These are phyloP conservation scores for Xylariaceae sp. DNA, from an alignment of 2,329 filamentous ascomycete species.

Conservation along the genomic window DNA sequence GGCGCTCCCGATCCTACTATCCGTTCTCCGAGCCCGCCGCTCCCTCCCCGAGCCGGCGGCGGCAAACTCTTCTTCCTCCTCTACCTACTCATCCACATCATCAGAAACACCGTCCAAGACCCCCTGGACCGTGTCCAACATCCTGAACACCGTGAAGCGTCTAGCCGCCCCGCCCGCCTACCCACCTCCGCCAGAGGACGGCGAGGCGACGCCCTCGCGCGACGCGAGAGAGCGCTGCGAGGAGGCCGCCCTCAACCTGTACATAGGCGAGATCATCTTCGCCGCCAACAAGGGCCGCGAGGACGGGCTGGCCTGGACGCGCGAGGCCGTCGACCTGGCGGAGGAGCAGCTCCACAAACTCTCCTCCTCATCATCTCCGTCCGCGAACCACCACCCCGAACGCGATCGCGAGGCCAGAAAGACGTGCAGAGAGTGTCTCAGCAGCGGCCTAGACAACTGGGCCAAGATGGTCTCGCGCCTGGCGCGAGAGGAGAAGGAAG, in stretches of 20 bases:
- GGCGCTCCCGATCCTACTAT: constrained; percentile 80
- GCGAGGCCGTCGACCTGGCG: constrained; percentile 76
- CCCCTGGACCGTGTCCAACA: constrained; percentile 22
- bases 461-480: constrained; percentile 68
- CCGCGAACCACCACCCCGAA: too few species aligned
- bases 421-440: constrained; percentile 71
- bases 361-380: too few species aligned
- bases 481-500: constrained; percentile 40
- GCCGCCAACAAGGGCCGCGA: constrained; percentile 55
- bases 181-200: constrained; percentile 64
- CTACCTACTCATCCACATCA: constrained; percentile 4
- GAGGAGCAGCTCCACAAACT: constrained; percentile 59
- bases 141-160: constrained; percentile 26
- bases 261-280: constrained; percentile 92
- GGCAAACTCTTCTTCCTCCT: background rate
- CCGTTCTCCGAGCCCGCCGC: constrained; percentile 73
- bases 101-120: constrained; percentile 4
- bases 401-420: constrained; percentile 45
- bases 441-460: constrained; percentile 77
- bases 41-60: constrained; percentile 37
- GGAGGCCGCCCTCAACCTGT: constrained; percentile 79
- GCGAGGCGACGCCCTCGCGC: constrained; percentile 61
- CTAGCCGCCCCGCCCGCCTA: constrained; percentile 53
- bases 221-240: constrained; percentile 65
- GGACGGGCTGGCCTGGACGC: constrained; percentile 81